These are phyloP conservation scores for Neurospora sp. DNA, from an alignment of 2,329 filamentous ascomycete genomes.

Conservation along the genomic window DNA sequence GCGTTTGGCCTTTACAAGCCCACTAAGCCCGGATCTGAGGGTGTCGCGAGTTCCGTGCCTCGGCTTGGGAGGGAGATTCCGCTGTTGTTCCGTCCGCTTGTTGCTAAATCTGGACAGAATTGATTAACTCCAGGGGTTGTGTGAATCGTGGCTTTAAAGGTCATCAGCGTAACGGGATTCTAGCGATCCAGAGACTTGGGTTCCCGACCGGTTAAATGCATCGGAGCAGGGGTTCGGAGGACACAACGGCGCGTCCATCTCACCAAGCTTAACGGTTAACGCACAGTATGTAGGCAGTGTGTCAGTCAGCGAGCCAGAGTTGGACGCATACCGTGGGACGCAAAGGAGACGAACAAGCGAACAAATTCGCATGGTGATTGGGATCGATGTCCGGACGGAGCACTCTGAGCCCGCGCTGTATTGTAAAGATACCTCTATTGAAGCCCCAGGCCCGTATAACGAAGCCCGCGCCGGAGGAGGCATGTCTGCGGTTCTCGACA, in stretches of 20 bases:
- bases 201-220: conserved; percentile 18
- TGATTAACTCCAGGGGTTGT: background rate
- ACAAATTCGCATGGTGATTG: background rate
- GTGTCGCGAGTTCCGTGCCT: background rate
- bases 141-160: background rate
- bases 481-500: background rate
- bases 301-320: background rate
- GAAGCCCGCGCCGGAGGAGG: background rate
- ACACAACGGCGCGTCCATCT: background rate
- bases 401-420: background rate
- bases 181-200: conserved; percentile 18
- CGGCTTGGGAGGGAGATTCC: background rate
- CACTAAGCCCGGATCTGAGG: background rate
- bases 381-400: background rate
- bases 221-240: conserved; percentile 8
- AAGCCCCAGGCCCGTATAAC: background rate
- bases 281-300: background rate
- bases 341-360: background rate
- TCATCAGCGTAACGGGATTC: conserved; percentile 4
- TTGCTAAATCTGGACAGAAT: background rate
- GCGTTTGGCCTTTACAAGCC: background rate
- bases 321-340: conserved; percentile 3
- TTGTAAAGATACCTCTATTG: background rate
- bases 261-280: background rate
- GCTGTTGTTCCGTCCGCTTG: background rate